Conservation (phyloP, 805 yeast genomes). For the Nakazawaea populi region DNA sequence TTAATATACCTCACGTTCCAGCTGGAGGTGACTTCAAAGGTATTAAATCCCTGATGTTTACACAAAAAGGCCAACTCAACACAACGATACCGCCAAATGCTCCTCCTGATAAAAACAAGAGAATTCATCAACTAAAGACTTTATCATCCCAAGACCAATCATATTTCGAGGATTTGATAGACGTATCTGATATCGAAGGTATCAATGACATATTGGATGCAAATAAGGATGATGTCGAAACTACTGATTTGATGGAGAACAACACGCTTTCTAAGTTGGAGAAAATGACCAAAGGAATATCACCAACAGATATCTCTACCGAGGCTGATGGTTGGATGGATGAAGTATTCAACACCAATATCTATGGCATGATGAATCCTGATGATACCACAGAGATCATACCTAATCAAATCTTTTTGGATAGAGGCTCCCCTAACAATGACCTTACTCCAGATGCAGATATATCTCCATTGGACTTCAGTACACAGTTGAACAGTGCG, state of each 20-base stretch:
- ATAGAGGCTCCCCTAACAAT: conserved; percentile 2
- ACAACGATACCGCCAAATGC: conserved; percentile 9
- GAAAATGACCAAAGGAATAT: not conserved
- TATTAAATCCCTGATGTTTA: not conserved
- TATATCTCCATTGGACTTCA: conserved; percentile 9
- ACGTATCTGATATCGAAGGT: conserved; percentile 13
- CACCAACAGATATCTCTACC: not conserved
- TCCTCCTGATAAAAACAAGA: conserved; percentile 15
- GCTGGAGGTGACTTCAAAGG: not conserved
- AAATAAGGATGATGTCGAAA: conserved; percentile 11
- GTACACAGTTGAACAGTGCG: not conserved
- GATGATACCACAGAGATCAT: not conserved
- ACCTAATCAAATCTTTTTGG: conserved; percentile 4
- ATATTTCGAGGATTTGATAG: conserved; percentile 5
- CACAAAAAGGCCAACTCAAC: not conserved
- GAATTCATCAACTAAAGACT: not conserved
- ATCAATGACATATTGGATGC: conserved; percentile 13
- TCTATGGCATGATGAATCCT: conserved; percentile 2
- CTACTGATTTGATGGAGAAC: conserved; percentile 8
- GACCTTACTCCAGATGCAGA: conserved; percentile 9
- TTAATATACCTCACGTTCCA: conserved; percentile 5
- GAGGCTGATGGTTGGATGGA: conserved; percentile 10
- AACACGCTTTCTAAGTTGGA: not conserved
- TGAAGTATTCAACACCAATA: conserved; percentile 2
- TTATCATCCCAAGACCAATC: not conserved